Evolutionary conservation across 1,139 yeast species (phyloP), one percentile per base, ranked within the genome.

Genomic region (Sugiyamaella castrensis): DNA sequence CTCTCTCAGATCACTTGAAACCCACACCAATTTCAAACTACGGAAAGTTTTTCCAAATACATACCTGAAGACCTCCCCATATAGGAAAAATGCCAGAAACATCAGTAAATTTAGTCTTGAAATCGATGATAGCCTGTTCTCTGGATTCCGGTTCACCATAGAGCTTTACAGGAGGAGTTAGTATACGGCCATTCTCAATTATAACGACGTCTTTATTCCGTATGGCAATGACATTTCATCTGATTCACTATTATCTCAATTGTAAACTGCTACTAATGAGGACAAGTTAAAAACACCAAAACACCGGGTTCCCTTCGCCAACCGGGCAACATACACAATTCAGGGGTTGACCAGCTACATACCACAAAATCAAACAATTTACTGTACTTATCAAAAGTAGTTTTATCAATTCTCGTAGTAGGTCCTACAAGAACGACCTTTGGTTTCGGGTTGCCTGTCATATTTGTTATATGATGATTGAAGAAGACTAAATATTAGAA

Each of bases 381-480:
- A 29, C 41, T 36, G 36, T 46, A 46, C 40, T 40, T 26, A 16
- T 40, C 44, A 8, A 34, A 40, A 13, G 30, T 26, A 12, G 24
- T 13, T 19, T 34, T 32, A 19, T 13, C 27, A 32, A 46, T 31
- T 15, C 40, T 26, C n/a, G 27, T 41, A 1, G 28, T 38, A 2
- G 44, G 49, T 10, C 49, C 49, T 13, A 46, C 40, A 16, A 46
- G 41, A 8, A 46, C 36, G 13, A 46, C 41, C 30, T 35, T 46
- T 4, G 38, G 41, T 46, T 40, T 46, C 8, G 39, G 40, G 28
- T 36, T 15, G 40, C 37, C 46, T n/a, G 46, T 42, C 40, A 41
- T 41, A 30, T 39, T 30, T 24, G 98, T 97, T 59, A 92, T 19
- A 19, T 19, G 3, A 19, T 19, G 5, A 4, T 5, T 19, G 24